Evolutionary conservation across 176 grass and related monocot genomes (phyloP), one percentile per base, ranked within the genome.

Genomic region (Aegilops tauschii): DNA sequence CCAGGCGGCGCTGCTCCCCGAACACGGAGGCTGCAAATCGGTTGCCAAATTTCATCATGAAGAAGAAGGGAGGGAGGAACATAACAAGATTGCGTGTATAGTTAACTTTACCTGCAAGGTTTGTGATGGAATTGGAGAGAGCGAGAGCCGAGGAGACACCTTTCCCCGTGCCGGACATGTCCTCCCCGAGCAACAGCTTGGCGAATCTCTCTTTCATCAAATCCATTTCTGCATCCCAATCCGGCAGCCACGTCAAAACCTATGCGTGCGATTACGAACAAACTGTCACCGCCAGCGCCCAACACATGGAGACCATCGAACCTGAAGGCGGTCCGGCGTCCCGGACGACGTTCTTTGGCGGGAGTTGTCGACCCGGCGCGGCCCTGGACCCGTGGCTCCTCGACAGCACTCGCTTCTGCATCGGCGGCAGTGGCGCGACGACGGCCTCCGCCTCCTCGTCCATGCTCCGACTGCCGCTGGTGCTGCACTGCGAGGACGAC

Each of bases 81-180:
- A 42, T n/a, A 23, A 82, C 5, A 23, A 5, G 10, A 18, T 28
- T 45, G 9, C 1, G 5, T 16, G 39, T 23, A 36, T 5, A 25
- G 79, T 31, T 54, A 54, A 54, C 50, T 18, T 76, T 68, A 84
- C 93, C 90, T 88, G 94, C 92, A 54, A 94, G 94, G 80, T 97
- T 97, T 12, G 94, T 94, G 80, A 94, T 89, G 85, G 92, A 88
- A 25, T 97, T 97, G 82, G 94, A 97, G 69, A 97, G 88, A 54
- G 94, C 92, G 12, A 97, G 87, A 68, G 94, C 92, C 12, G 94
- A 93, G 67, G 90, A 94, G 30, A 97, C 94, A 32, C 94, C 94
- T 82, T 93, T 97, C 34, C 94, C 92, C 1, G 88, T 82, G 64
- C 94, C 90, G 12, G 92, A 97, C 94, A 97, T 97, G 74, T 97